Evolutionary conservation across 2,329 filamentous ascomycete genomes (phyloP).

Genomic region (Alternaria solani): DNA sequence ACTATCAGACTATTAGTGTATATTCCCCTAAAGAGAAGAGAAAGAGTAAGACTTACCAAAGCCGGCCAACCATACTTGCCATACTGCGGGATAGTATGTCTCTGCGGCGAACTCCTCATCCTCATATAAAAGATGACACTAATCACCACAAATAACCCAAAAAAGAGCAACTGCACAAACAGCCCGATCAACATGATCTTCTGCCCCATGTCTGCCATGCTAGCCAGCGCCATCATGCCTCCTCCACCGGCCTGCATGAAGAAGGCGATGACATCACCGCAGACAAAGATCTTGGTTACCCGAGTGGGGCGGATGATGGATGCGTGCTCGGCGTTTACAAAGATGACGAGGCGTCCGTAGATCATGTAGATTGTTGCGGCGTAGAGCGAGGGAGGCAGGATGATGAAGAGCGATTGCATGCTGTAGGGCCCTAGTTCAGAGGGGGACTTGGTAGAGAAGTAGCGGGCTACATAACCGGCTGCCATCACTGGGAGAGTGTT

Average conservation of each 20-base stretch:
- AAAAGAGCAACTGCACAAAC: constrained; percentile 29
- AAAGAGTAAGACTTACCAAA: constrained; percentile 38
- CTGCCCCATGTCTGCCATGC: constrained; percentile 26
- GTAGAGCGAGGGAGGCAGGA: constrained; percentile 55
- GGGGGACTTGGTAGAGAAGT: constrained; percentile 24
- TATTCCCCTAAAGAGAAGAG: neutral
- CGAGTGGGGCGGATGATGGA: constrained; percentile 54
- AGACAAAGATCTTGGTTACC: constrained; percentile 64
- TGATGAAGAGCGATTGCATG: constrained; percentile 50
- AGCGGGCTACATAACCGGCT: constrained; percentile 27
- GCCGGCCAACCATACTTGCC: constrained; percentile 48
- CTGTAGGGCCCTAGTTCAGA: constrained; percentile 41
- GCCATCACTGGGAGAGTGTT: constrained; percentile 29
- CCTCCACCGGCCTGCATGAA: constrained; percentile 55
- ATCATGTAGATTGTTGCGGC: constrained; percentile 58
- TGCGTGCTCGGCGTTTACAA: constrained; percentile 51
- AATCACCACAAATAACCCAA: constrained; percentile 30
- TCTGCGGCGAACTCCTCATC: constrained; percentile 25
- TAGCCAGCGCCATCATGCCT: constrained; percentile 32
- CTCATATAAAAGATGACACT: constrained; percentile 32
- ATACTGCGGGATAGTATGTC: constrained; percentile 28
- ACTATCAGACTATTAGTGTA: neutral
- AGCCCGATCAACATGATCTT: constrained; percentile 36
- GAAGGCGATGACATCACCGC: constrained; percentile 62
- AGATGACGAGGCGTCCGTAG: constrained; percentile 49